These are phyloP conservation scores for Amoeboradix gromovi DNA, from an alignment of 371 early-diverging fungal genomes.

Conservation along the genomic window DNA sequence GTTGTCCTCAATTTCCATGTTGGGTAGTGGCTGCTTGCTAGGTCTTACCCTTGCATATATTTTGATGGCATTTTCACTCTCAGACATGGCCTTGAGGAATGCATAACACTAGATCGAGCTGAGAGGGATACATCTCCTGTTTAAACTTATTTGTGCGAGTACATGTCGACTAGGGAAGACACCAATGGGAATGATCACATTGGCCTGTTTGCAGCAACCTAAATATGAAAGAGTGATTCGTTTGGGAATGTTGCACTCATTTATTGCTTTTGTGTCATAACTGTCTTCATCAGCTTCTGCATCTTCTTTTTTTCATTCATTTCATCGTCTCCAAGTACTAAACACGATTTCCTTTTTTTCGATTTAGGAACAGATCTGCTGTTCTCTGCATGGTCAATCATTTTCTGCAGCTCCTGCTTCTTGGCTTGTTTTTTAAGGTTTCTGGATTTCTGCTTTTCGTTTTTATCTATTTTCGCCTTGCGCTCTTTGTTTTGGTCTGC, in stretches of 20 bases:
- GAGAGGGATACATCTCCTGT: too few species aligned
- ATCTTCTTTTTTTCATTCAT: not conserved
- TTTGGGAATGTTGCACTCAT: not conserved
- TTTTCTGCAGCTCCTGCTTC: not conserved
- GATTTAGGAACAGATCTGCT: not conserved
- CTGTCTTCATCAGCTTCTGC: not conserved
- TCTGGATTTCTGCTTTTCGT: slow-evolving; percentile 43
- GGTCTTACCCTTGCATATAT: not conserved
- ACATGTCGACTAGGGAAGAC: too few species aligned
- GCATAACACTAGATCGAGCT: too few species aligned
- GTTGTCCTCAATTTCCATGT: not conserved
- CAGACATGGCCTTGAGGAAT: not conserved
- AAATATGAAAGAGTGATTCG: too few species aligned
- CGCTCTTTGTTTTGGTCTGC: slow-evolving; percentile 41
- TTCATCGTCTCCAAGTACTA: not conserved
- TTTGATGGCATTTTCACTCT: not conserved
- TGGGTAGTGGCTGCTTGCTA: not conserved
- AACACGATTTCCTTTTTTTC: not conserved
- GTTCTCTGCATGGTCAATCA: not conserved
- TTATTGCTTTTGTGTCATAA: not conserved
- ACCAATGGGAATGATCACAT: too few species aligned
- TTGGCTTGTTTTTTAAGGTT: slow-evolving; percentile 14
- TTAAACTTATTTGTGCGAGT: too few species aligned
- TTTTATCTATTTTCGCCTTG: slow-evolving; percentile 35
- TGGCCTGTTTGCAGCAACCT: too few species aligned